A percentile compares a stretch with the other conserved stretches of the same genome.
phyloP scores from a whole-genome alignment of 345 rosid genomes.

The Eucalyptus lansdowneana region DNA sequence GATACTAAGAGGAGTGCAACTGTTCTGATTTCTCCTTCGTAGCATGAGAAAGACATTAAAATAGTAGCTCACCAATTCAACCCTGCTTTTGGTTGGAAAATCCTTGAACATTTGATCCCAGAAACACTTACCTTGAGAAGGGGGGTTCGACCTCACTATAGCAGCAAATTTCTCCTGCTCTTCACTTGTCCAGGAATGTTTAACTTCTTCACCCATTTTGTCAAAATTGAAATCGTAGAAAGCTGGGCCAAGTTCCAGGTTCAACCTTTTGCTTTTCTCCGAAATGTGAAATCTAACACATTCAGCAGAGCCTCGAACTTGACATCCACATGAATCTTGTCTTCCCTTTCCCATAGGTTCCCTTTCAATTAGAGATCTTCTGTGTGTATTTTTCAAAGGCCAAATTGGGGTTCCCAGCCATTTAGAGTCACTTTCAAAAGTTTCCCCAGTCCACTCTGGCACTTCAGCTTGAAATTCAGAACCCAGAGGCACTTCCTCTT shows the following conservation, averaged over 20 bases:
- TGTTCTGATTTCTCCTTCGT: slow-evolving; percentile 27
- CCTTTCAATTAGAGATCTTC: slow-evolving; percentile 43
- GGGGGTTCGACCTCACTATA: slow-evolving; percentile 6
- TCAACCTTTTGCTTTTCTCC: slow-evolving; percentile 35
- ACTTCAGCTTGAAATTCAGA: slow-evolving; percentile 64
- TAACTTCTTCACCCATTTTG: slow-evolving; percentile 65
- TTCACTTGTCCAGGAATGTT: slow-evolving; percentile 7
- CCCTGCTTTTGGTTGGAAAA: slow-evolving; percentile 14
- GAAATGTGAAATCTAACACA: slow-evolving; percentile 67
- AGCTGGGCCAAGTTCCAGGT: slow-evolving; percentile 59
- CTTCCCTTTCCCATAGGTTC: slow-evolving; percentile 91
- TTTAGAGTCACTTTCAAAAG: slow-evolving; percentile 44
- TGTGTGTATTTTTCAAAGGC: slow-evolving; percentile 40
- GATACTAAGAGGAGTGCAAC: slow-evolving; percentile 11
- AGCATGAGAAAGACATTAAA: slow-evolving; percentile 26
- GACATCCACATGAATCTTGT: slow-evolving; percentile 73
- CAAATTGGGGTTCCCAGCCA: slow-evolving; percentile 70
- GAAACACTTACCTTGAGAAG: slow-evolving; percentile 1
- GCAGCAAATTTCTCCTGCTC: slow-evolving; percentile 21
- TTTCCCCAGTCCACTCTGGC: slow-evolving; percentile 52
- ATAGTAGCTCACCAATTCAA: slow-evolving; percentile 25
- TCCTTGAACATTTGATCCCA: slow-evolving; percentile 10
- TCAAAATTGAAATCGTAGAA: slow-evolving; percentile 50
- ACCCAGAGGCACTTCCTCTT: slow-evolving; percentile 38
- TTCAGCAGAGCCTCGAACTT: slow-evolving; percentile 40